Evolutionary conservation across 345 rosid species (phyloP), one percentile per base, ranked within the genome.

Genomic region (Jatropha curcas): DNA sequence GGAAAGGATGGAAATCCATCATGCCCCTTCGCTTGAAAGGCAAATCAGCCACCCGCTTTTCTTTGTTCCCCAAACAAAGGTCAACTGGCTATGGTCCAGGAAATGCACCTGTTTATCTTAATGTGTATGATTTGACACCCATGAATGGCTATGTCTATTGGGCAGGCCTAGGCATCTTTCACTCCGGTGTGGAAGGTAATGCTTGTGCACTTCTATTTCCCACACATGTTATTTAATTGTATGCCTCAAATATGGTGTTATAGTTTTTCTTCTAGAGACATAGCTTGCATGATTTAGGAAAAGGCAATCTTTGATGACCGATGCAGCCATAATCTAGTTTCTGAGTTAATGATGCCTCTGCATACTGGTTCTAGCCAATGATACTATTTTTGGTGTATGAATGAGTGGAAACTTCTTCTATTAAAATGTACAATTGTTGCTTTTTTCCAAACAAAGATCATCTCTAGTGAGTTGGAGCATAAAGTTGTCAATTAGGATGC

Each of bases 91-190:
- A 70, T 35, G 82, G 72, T 58, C 65, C 72, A 58, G 82, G 74
- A 17, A 67, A 37, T 51, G 67, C 78, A 59, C 78, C 82, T 16
- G 82, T 79, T 60, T 79, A 69, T 61, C 74, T 79, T 24, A 79
- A 79, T 43, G 82, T 79, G 4, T 79, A 79, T 65, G 82, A 79
- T 71, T 70, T 79, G 78, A 79, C 82, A 13, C 78, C 82, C n/a
- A 79, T 79, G 75, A 79, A 79, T 31, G 75, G 78, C 64, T 79
- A 79, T 16, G 74, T 71, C 64, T 79, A 79, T 33, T 79, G 82
- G 82, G 82, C 78, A 13, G 82, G 82, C 71, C 65, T 79, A 60
- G 82, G 82, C 45, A 79, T 79, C 82, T 79, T 74, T 62, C 82
- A 79, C 75, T 79, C 82, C 17, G 78, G 82, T 33, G 69, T 79